Evolutionary conservation across 2,329 filamentous ascomycete genomes (phyloP).

Genomic region (Neonectria faginata): DNA sequence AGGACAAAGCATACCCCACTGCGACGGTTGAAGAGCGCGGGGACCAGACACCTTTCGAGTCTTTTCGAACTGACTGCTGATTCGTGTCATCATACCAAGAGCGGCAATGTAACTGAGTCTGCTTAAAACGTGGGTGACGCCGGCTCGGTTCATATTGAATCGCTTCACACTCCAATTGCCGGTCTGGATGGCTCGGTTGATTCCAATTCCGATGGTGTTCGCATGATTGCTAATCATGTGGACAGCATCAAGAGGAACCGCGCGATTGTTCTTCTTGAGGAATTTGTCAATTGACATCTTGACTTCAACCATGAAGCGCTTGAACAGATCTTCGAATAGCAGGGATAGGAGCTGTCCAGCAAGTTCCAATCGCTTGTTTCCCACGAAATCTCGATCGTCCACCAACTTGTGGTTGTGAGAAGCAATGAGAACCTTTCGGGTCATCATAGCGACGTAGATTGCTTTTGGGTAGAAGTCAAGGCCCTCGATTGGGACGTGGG

Average conservation of each 20-base stretch:
- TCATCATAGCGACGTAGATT: slow-evolving; percentile 97
- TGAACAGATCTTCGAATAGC: slow-evolving; percentile 97
- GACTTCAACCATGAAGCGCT: slow-evolving; percentile 89
- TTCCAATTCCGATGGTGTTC: slow-evolving; percentile 88
- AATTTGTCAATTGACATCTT: slow-evolving; percentile 96
- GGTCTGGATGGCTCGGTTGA: slow-evolving; percentile 96
- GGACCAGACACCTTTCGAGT: slow-evolving; percentile 96
- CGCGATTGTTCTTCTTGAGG: slow-evolving; percentile 91
- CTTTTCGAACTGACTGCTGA: slow-evolving; percentile 98
- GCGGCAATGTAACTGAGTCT: slow-evolving; percentile 96
- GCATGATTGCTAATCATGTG: slow-evolving; percentile 86
- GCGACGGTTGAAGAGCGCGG: slow-evolving; percentile 93
- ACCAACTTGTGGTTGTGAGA: slow-evolving; percentile 89
- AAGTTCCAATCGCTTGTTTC: slow-evolving; percentile 95
- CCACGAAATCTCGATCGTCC: slow-evolving; percentile 97
- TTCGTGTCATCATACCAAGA: slow-evolving; percentile 99
- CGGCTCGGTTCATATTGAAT: slow-evolving; percentile 98
- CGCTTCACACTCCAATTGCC: slow-evolving; percentile 98
- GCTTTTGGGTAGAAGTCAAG: slow-evolving; percentile 98
- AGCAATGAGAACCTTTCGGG: slow-evolving; percentile 93
- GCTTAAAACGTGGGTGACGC: slow-evolving; percentile 95
- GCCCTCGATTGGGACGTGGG: slow-evolving; percentile 90
- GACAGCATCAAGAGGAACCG: slow-evolving; percentile 87
- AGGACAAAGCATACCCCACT: slow-evolving; percentile 97
- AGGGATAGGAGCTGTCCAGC: slow-evolving; percentile 94